Conservation (phyloP, 768 basidiomycete species). For the Boletus rubescentipes region DNA sequence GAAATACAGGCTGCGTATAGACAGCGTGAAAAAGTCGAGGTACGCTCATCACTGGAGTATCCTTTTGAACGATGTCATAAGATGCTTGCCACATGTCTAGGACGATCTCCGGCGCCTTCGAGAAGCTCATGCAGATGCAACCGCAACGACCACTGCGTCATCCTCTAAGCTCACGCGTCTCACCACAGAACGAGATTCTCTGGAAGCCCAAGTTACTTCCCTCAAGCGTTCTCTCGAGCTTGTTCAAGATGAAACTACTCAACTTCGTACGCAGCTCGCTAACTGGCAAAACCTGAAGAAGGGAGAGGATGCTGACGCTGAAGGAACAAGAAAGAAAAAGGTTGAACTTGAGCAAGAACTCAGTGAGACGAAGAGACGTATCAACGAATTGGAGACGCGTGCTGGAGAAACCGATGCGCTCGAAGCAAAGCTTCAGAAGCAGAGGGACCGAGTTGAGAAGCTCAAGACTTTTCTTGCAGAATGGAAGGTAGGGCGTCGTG, state of each 20-base stretch:
- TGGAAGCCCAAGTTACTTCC: conserved; percentile 50
- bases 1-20: conserved; percentile 39
- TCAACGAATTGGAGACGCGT: conserved; percentile 31
- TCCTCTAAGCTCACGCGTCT: conserved; percentile 56
- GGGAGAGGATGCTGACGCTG: conserved; percentile 59
- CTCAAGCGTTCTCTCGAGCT: conserved; percentile 59
- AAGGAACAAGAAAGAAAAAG: conserved; percentile 51
- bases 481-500: conserved; percentile 44
- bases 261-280: conserved; percentile 62
- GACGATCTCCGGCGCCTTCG: conserved; percentile 44
- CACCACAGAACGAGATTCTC: conserved; percentile 56
- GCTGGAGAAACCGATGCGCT: conserved; percentile 28
- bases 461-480: conserved; percentile 40
- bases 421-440: conserved; percentile 42
- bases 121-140: conserved; percentile 49
- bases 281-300: conserved; percentile 70
- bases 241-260: conserved; percentile 50
- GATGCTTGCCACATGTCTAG: conserved; percentile 21
- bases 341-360: conserved; percentile 57
- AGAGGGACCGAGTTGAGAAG: conserved; percentile 42
- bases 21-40: conserved; percentile 49
- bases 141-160: conserved; percentile 45
- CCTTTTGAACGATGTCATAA: background rate
- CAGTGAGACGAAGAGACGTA: conserved; percentile 41
- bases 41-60: conserved; percentile 22